Evolutionary conservation across 2,329 filamentous ascomycete genomes (phyloP), one percentile per base, ranked within the genome.

Genomic region (Exophiala sp.): DNA sequence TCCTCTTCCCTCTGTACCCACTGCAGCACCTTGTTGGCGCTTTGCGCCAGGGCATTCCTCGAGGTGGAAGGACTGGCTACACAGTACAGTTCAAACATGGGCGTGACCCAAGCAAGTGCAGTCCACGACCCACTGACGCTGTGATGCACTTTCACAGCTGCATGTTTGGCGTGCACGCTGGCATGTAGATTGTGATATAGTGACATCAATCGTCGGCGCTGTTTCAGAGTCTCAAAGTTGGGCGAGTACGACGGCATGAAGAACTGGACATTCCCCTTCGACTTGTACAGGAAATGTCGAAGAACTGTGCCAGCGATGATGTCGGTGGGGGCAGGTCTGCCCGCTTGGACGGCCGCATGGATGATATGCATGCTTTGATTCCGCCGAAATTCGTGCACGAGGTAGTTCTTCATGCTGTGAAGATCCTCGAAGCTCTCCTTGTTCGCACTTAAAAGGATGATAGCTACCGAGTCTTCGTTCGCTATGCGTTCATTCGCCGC

Each of bases 211-310:
- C 79, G 81, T 24, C 52, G 43, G 9, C 44, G 37, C 30, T 48
- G 51, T 34, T 55, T 48, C 19, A 57, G 24, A 32, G 43, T 53
- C 37, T 55, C 53, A 62, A 93, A 93, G 49, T 82, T 73, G 0
- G 87, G 84, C 8, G 81, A 75, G 53, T 88, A 85, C 0, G 86
- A 82, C 1, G 90, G 86, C 88, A 95, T 95, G 59, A 82, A 85
- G 68, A 96, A 98, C 66, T 98, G 94, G 22, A 98, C 93, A 61
- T 98, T 95, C 16, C 85, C 83, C 52, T 88, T 81, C 13, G 88
- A 95, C 69, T 97, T 98, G 76, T 95, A 98, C 14, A 98, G 71
- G 64, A 97, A 98, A 72, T 98, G 93, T 59, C 85, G 83, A 45
- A 97, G 73, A 24, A 85, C 82, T 13, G 84, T 86, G 19, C 85